Percentiles rank a stretch among this genome's conserved stretches.
These are phyloP conservation scores for Suillus cothurnatus DNA, from an alignment of 768 basidiomycete genomes.

Conservation along the genomic window DNA sequence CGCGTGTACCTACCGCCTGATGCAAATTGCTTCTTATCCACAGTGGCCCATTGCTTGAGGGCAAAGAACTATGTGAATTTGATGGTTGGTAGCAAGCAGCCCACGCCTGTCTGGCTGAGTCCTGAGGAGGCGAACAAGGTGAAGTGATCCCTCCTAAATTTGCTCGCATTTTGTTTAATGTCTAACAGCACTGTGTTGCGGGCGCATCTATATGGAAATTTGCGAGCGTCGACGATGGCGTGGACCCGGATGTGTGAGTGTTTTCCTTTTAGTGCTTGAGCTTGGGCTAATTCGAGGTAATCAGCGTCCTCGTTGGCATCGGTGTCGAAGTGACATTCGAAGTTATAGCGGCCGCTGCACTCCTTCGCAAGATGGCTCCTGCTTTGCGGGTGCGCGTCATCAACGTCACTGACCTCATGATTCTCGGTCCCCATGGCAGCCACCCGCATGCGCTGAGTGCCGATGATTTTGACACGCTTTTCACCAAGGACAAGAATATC, in stretches of 20 bases:
- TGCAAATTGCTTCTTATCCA: slow-evolving; percentile 83
- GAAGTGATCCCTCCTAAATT: slow-evolving; percentile 15
- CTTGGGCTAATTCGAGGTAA: slow-evolving; percentile 2
- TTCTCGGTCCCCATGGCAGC: slow-evolving; percentile 64
- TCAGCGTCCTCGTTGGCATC: slow-evolving; percentile 78
- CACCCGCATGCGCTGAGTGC: slow-evolving; percentile 77
- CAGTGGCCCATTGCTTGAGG: slow-evolving; percentile 79
- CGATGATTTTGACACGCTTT: slow-evolving; percentile 66
- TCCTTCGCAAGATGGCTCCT: slow-evolving; percentile 71
- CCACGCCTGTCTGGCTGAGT: slow-evolving; percentile 75
- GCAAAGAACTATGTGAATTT: slow-evolving; percentile 87
- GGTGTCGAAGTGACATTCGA: slow-evolving; percentile 91
- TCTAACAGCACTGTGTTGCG: slow-evolving; percentile 75
- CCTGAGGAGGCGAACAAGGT: slow-evolving; percentile 75
- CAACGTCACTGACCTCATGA: slow-evolving; percentile 89
- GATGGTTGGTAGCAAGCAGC: slow-evolving; percentile 89
- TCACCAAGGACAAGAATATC: slow-evolving; percentile 68
- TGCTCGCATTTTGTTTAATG: slow-evolving; percentile 8
- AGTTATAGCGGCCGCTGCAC: slow-evolving; percentile 81
- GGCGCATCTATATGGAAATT: slow-evolving; percentile 89
- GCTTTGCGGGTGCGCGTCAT: slow-evolving; percentile 82
- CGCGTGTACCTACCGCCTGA: slow-evolving; percentile 90
- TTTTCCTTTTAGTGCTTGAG: not conserved
- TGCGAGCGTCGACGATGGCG: slow-evolving; percentile 72
- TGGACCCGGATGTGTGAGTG: slow-evolving; percentile 68